phyloP scores from a whole-genome alignment of 148 eudicot species.

The Chenopodium suecicum region DNA sequence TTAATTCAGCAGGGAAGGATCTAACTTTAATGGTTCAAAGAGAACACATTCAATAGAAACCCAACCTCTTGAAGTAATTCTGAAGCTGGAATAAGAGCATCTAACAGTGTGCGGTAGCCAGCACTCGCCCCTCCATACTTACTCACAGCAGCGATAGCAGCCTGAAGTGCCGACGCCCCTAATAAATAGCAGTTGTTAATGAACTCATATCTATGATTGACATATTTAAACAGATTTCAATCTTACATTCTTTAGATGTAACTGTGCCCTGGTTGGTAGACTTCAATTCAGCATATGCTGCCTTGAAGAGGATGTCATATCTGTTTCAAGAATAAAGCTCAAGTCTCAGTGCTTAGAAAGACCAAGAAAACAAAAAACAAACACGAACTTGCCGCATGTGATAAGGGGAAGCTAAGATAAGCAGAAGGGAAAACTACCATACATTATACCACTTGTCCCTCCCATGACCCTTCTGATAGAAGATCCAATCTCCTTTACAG shows the following conservation, averaged over 20 bases:
- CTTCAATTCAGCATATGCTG: conserved; percentile 78
- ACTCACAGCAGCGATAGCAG: conserved; percentile 80
- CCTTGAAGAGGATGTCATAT: conserved; percentile 77
- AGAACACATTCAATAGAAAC: neutral
- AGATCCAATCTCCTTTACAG: conserved; percentile 71
- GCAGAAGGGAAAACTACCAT: conserved; percentile 18
- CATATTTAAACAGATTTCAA: conserved; percentile 4
- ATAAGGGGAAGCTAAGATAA: neutral
- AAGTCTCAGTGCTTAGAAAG: neutral
- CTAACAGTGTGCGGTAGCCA: conserved; percentile 89
- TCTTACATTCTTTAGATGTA: conserved; percentile 60
- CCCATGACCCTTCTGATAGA: conserved; percentile 95
- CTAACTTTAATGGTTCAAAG: neutral
- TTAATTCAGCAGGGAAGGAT: conserved; percentile 10
- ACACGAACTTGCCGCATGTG: neutral
- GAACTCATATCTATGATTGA: neutral
- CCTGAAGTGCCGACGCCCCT: conserved; percentile 91
- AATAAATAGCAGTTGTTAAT: conserved; percentile 21
- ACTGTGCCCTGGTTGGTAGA: conserved; percentile 37
- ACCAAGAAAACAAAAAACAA: neutral
- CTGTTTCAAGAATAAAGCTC: conserved; percentile 41
- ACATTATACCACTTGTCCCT: conserved; percentile 98
- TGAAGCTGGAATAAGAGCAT: conserved; percentile 91
- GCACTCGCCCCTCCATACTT: conserved; percentile 91
- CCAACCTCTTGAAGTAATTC: conserved; percentile 72